phyloP scores from a whole-genome alignment of 331 rosid species.

The Dryas integrifolia region DNA sequence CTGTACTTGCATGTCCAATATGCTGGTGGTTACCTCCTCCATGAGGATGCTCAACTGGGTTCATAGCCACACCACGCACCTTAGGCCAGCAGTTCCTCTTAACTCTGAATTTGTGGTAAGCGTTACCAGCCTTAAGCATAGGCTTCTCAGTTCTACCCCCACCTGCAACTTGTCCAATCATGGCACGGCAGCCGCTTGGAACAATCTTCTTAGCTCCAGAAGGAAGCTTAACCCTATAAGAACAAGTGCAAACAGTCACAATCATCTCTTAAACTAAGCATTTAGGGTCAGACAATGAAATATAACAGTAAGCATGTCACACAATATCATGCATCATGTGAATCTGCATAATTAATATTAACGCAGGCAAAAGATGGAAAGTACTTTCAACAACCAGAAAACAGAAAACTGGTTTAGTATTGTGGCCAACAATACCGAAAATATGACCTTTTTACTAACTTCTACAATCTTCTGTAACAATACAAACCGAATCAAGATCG shows the following conservation, averaged over 20 bases:
- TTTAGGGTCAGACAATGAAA: background rate
- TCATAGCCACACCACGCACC: slow-evolving; percentile 83
- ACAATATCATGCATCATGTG: background rate
- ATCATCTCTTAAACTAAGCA: background rate
- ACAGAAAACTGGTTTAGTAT: no score
- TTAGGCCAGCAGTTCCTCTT: slow-evolving; percentile 77
- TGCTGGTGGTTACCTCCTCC: slow-evolving; percentile 80
- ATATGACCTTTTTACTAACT: no score
- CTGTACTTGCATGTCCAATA: slow-evolving; percentile 68
- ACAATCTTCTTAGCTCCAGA: slow-evolving; percentile 67
- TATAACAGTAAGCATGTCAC: background rate
- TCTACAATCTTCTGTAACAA: no score
- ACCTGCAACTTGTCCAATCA: slow-evolving; percentile 73
- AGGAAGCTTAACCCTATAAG: slow-evolving; percentile 47
- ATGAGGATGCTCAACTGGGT: slow-evolving; percentile 75
- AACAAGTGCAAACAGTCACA: background rate
- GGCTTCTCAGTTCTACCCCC: slow-evolving; percentile 76
- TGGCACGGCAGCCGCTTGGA: slow-evolving; percentile 63
- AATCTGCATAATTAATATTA: no score
- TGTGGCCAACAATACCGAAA: no score
- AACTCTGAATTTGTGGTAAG: slow-evolving; percentile 64
- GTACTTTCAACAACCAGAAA: no score
- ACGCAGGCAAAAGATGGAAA: no score
- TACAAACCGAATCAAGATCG: no score
- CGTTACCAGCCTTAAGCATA: slow-evolving; percentile 65